phyloP scores from a whole-genome alignment of 2,329 filamentous ascomycete species.

The Fusarium incarnatum region DNA sequence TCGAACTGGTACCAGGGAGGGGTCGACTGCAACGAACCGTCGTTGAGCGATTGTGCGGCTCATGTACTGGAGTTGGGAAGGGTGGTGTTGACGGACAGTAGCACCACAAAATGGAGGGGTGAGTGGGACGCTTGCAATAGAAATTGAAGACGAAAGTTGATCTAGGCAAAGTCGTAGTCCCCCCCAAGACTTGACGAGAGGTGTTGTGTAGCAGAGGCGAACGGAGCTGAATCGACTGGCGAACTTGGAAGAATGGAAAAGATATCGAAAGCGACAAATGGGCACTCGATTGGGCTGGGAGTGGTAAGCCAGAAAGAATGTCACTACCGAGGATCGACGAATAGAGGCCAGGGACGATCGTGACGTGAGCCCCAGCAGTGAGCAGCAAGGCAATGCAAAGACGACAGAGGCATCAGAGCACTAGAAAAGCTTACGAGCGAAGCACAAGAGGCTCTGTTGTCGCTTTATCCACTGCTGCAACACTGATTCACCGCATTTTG shows the following conservation, averaged over 20 bases:
- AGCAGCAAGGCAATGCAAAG: constrained; percentile 21
- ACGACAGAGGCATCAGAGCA: constrained; percentile 13
- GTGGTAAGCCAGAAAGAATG: constrained; percentile 38
- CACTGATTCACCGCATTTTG: constrained; percentile 49
- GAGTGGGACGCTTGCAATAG: constrained; percentile 42
- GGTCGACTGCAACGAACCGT: constrained; percentile 45
- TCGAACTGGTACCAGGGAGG: constrained; percentile 48
- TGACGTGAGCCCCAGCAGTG: constrained; percentile 26
- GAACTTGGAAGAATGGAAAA: constrained; percentile 40
- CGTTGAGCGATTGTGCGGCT: constrained; percentile 47
- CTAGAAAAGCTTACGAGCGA: constrained; percentile 19
- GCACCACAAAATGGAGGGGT: constrained; percentile 42
- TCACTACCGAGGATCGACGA: constrained; percentile 39
- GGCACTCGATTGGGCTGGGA: constrained; percentile 36
- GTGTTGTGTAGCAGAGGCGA: constrained; percentile 6
- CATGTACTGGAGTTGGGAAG: constrained; percentile 43
- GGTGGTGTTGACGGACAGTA: constrained; percentile 46
- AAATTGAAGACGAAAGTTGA: constrained; percentile 35
- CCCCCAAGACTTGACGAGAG: constrained; percentile 9
- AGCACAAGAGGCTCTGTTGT: constrained; percentile 34
- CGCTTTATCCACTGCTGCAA: constrained; percentile 29
- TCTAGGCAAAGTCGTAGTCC: constrained; percentile 25
- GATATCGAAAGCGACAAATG: constrained; percentile 34
- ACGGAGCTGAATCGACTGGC: constrained; percentile 15
- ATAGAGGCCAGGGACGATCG: constrained; percentile 31